These are phyloP conservation scores for Microdochium bolleyi DNA, from an alignment of 2,329 filamentous ascomycete species.

Conservation along the genomic window DNA sequence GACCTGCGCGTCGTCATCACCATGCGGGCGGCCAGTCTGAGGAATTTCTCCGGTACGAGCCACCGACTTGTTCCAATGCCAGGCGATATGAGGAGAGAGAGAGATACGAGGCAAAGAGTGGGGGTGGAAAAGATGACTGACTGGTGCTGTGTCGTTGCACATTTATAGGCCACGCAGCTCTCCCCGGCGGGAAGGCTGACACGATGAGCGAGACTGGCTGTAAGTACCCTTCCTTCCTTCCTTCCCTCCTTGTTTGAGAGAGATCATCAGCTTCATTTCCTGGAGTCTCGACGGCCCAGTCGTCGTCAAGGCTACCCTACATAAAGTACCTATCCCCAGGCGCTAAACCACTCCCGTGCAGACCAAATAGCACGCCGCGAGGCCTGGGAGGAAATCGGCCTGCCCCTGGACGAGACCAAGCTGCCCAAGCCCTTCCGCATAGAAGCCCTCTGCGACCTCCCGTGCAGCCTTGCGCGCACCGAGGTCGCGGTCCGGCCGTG, in stretches of 20 bases:
- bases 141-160: not conserved
- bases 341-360: constrained; percentile 11
- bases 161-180: constrained; percentile 61
- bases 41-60: constrained; percentile 56
- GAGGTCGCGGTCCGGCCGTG: constrained; percentile 69
- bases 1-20: constrained; percentile 67
- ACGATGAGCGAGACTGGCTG: constrained; percentile 50
- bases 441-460: constrained; percentile 81
- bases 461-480: constrained; percentile 65
- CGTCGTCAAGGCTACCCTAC: too few species aligned
- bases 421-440: constrained; percentile 73
- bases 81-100: not conserved
- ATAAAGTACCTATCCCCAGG: not conserved
- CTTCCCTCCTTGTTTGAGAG: not conserved
- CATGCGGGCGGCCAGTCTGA: constrained; percentile 55
- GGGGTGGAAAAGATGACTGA: too few species aligned
- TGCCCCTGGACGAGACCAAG: constrained; percentile 61
- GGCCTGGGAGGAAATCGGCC: constrained; percentile 87
- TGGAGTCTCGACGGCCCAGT: too few species aligned
- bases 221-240: constrained; percentile 28
- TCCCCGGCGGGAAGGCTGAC: constrained; percentile 72
- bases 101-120: too few species aligned
- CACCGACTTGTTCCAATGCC: not conserved
- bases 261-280: too few species aligned
- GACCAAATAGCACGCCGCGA: constrained; percentile 84